Base-by-base conservation (phyloP, 331 rosid genomes). In the Arachis monticola region DNA sequence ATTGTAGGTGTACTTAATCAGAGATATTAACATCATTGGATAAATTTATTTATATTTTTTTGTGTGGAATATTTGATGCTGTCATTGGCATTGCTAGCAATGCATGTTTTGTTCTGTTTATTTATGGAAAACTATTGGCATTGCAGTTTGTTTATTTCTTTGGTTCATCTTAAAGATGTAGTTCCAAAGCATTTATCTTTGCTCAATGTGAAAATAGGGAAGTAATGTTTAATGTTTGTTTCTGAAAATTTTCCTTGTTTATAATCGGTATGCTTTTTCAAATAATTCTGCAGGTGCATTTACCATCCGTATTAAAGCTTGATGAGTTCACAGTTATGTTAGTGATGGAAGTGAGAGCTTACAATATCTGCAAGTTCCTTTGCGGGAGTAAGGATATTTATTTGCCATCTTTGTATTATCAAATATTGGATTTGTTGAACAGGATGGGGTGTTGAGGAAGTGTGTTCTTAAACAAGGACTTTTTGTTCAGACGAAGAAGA, bases 291-390 rank as follows among this genome's bases (percentile, higher is more conserved):
- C 88, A 94, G 99, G 97, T 88, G 90, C 97, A 44, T 94, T 94
- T 80, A 97, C 90, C 80, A 88, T 92, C 78, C 97, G 96, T 40
- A 90, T 94, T 79, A 92, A 94, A 86, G 96, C 85, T 64, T 90
- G 90, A 90, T 71, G 77, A 69, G 40, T 58, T 63, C 77, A 55
- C 65, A 41, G 80, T 77, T 70, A 67, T 51, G 13, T 32, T 64
- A 75, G 27, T 66, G 55, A 32, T 65, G 65, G 60, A 53, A 57
- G 72, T 75, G 40, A 35, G 40, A 35, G 40, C 40, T 2, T 60
- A 60, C 66, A 67, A 31, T 70, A 57, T 80, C 74, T 30, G 53
- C 8, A 9, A 70, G 74, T 44, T 46, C 70, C 45, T 63, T 14
- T 66, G 64, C 42, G n/a, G 51, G 41, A 60, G 48, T 41, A 81